Evolutionary conservation across 2,329 filamentous ascomycete species (phyloP).

Genomic region (Calonectria hawksworthii): DNA sequence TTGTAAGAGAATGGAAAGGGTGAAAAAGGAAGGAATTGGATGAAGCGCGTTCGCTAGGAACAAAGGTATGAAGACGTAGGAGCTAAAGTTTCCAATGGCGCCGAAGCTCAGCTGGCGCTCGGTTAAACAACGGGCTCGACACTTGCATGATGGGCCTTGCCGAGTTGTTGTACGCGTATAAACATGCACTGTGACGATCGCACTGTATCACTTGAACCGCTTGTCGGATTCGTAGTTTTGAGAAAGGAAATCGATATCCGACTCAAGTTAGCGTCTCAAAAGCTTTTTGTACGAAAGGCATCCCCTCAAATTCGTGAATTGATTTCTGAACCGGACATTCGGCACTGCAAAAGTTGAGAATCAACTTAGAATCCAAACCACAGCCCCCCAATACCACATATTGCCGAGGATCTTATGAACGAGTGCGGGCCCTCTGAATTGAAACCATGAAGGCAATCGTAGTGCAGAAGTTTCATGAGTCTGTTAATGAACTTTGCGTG

Average conservation of each 20-base stretch:
- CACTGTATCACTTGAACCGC: background rate
- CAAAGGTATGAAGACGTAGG: constrained; percentile 16
- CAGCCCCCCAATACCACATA: background rate
- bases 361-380: too few species aligned
- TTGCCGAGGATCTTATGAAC: background rate
- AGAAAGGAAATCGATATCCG: background rate
- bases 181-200: background rate
- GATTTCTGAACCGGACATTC: too few species aligned
- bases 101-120: constrained; percentile 27
- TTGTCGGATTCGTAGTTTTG: background rate
- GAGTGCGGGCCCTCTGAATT: background rate
- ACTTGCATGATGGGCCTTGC: background rate
- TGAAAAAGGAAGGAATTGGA: constrained; percentile 1
- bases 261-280: background rate
- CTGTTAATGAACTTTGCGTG: constrained; percentile 42
- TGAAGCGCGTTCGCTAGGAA: constrained; percentile 8
- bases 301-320: background rate
- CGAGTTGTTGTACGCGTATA: background rate
- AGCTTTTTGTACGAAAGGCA: background rate
- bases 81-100: constrained; percentile 31
- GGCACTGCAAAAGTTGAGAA: background rate
- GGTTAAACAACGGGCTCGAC: constrained; percentile 33
- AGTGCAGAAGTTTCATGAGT: constrained; percentile 43
- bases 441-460: constrained; percentile 47
- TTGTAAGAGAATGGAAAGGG: constrained; percentile 22